Evolutionary conservation across 2,329 filamentous ascomycete genomes (phyloP).

Genomic region (Penicillium sp.): DNA sequence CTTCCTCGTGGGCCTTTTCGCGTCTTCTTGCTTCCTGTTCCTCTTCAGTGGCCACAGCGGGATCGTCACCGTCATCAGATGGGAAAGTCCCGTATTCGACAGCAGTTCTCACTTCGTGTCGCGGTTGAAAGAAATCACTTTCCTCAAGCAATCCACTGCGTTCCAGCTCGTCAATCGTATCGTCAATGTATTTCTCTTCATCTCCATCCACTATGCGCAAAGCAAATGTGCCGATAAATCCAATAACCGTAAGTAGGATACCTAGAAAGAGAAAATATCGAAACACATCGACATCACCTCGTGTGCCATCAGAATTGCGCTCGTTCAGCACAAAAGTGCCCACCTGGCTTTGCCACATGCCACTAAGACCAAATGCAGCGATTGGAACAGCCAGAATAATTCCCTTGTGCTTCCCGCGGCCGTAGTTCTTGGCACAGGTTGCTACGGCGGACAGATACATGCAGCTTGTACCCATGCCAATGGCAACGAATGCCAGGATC

Average conservation of each 20-base stretch:
- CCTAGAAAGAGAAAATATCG: conserved; percentile 83
- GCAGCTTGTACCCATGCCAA: conserved; percentile 76
- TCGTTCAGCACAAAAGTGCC: conserved; percentile 74
- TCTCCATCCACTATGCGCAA: conserved; percentile 77
- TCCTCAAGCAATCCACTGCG: conserved; percentile 70
- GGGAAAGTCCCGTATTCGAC: conserved; percentile 39
- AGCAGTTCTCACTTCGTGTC: conserved; percentile 41
- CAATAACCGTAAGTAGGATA: conserved; percentile 62
- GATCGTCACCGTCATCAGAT: conserved; percentile 33
- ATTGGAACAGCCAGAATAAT: conserved; percentile 86
- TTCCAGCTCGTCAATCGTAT: conserved; percentile 85
- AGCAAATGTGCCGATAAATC: conserved; percentile 66
- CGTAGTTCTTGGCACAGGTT: conserved; percentile 97
- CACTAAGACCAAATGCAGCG: conserved; percentile 84
- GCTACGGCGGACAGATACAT: conserved; percentile 92
- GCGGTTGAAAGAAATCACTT: conserved; percentile 63
- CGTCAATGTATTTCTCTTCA: conserved; percentile 70
- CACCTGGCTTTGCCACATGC: conserved; percentile 92
- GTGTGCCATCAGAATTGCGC: conserved; percentile 55
- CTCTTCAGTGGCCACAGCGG: conserved; percentile 38
- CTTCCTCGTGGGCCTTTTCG: conserved; percentile 45
- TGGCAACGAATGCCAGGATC: conserved; percentile 73
- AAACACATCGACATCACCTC: conserved; percentile 65
- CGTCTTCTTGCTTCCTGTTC: conserved; percentile 36
- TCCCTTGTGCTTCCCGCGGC: conserved; percentile 77